Evolutionary conservation across 2,329 filamentous ascomycete genomes (phyloP), one percentile per base, ranked within the genome.

Genomic region (Didymella keratinophila): DNA sequence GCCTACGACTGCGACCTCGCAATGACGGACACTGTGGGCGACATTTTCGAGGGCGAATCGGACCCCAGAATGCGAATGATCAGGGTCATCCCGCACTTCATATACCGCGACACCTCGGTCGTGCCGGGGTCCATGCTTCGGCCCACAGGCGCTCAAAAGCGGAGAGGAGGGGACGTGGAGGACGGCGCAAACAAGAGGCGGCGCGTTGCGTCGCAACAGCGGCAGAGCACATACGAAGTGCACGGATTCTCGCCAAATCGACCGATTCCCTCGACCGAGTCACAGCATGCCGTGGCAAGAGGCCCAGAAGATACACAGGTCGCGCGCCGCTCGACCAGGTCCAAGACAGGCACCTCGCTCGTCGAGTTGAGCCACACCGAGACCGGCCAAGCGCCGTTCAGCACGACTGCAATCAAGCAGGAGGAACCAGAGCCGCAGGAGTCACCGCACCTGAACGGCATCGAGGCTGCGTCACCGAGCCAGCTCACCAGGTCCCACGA

Each of bases 1-100:
- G 69, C 62, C 32, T 71, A 71, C 59, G 73, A 72, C 48, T 75
- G 71, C 65, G 76, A 77, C 51, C 68, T 78, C 20, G 73, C 75
- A 60, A 43, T 77, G 28, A 58, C 66, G 46, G 74, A 78, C 60
- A 74, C 72, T 5, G 74, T 78, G 37, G 60, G 64, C 39, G 64
- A 69, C 50, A 73, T 76, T 36, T 77, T 74, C 51, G 73, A 69
- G 39, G 67, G 63, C 49, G 71, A 74, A 45, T 57, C 58, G 1
- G 67, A 74, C 44, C 64, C 56, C 9, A 45, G 58, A 16, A 70
- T 66, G 65, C 67, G 67, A 41, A 56, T 70, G 25, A 69, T 78
- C 61, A 70, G 73, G 30, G 69, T 76, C 27, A 58, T 76, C 0
- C 72, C 69, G 23, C 54, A 60, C 32, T 71, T 70, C 43, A 32